A percentile compares a stretch with the other conserved stretches of the same genome.
Conservation (phyloP, 768 basidiomycete species). For the Daedalea quercina region DNA sequence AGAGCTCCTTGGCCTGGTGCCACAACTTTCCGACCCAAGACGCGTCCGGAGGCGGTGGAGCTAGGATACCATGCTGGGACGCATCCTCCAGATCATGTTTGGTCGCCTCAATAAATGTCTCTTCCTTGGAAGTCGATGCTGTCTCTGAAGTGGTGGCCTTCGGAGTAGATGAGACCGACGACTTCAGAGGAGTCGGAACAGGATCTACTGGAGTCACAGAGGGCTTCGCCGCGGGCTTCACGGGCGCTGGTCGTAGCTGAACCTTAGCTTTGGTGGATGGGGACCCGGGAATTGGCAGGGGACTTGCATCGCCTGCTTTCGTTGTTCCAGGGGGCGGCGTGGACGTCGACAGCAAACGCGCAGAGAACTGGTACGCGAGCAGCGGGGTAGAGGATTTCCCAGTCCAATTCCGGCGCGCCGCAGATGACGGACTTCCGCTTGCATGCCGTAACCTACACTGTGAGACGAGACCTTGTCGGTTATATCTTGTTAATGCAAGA, state of each 20-base stretch:
- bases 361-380: not conserved
- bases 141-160: constrained; percentile 12
- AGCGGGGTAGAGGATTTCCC: constrained; percentile 1
- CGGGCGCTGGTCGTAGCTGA: constrained; percentile 58
- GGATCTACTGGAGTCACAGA: constrained; percentile 19
- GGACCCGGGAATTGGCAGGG: constrained; percentile 15
- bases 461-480: not conserved
- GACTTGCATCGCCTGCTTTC: constrained; percentile 14
- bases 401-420: not conserved
- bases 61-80: constrained; percentile 58
- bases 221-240: constrained; percentile 36
- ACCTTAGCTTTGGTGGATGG: constrained; percentile 36
- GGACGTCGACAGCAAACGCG: constrained; percentile 22
- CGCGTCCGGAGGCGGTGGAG: constrained; percentile 57
- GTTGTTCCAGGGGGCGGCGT: constrained; percentile 17
- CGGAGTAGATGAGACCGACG: constrained; percentile 9
- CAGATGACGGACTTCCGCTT: not conserved
- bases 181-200: constrained; percentile 16
- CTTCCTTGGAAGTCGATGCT: constrained; percentile 10
- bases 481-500: constrained; percentile 10
- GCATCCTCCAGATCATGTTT: constrained; percentile 63
- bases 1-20: constrained; percentile 42
- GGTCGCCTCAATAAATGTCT: constrained; percentile 40
- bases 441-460: constrained; percentile 3
- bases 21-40: constrained; percentile 44